Evolutionary conservation across 73 alveolate genomes (phyloP).

Genomic region (Tetrahymena borealis): DNA sequence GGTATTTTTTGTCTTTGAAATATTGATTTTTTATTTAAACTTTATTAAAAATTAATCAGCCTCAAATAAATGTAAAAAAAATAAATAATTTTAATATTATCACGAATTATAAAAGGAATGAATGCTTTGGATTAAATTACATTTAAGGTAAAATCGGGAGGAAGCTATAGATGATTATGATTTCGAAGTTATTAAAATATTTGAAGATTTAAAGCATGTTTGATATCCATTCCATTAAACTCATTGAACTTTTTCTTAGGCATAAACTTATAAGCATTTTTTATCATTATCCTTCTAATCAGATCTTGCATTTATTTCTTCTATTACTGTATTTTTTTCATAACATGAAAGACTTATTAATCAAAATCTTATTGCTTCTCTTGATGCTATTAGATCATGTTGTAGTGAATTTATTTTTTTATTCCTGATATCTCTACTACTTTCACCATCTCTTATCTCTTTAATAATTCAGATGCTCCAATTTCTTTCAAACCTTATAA

Average conservation of each 20-base stretch:
- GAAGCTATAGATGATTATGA: no score
- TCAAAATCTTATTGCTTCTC: not conserved
- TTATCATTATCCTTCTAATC: not conserved
- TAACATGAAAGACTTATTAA: not conserved
- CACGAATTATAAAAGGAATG: no score
- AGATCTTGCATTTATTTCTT: not conserved
- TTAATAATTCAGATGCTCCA: not conserved
- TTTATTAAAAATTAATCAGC: no score
- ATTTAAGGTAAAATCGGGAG: no score
- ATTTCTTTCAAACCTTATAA: not conserved
- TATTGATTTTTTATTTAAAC: no score
- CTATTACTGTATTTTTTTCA: not conserved
- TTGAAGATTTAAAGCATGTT: not conserved
- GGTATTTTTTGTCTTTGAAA: no score
- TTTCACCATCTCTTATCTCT: not conserved
- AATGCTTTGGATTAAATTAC: no score
- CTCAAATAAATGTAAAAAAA: no score
- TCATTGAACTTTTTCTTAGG: not conserved
- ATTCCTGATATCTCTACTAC: not conserved
- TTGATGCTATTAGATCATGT: not conserved
- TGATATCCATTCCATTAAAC: not conserved
- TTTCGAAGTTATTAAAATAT: not conserved
- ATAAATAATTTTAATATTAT: no score
- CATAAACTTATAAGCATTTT: not conserved
- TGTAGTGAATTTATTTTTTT: not conserved